These are phyloP conservation scores for Endogone sp. DNA, from an alignment of 192 early-diverging fungal species.

Conservation along the genomic window DNA sequence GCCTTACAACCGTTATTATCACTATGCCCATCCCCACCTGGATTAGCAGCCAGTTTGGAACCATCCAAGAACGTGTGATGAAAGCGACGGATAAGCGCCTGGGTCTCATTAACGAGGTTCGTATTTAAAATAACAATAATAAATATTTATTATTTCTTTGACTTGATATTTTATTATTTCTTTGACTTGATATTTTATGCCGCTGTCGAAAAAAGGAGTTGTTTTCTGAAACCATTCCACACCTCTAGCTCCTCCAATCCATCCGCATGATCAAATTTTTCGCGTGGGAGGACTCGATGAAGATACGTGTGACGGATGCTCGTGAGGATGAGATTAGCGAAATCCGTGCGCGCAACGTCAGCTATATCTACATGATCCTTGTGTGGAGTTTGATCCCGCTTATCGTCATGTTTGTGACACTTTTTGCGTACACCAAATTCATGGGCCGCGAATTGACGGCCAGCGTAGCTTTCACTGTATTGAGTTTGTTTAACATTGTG, in stretches of 20 bases:
- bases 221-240: too few relatives aligned
- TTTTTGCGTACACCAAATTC: slow-evolving; percentile 30
- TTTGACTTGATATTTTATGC: too few relatives aligned
- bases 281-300: slow-evolving; percentile 71
- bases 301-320: slow-evolving; percentile 52
- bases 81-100: slow-evolving; percentile 72
- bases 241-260: slow-evolving; percentile 73
- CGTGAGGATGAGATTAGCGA: slow-evolving; percentile 42
- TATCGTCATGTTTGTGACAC: slow-evolving; percentile 24
- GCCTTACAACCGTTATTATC: slow-evolving; percentile 63
- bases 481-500: slow-evolving; percentile 92
- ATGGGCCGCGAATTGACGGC: slow-evolving; percentile 54
- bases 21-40: slow-evolving; percentile 57
- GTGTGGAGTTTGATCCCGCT: slow-evolving; percentile 42
- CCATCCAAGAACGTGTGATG: slow-evolving; percentile 50
- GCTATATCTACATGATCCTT: slow-evolving; percentile 8
- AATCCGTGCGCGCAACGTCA: slow-evolving; percentile 38
- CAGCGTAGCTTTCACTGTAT: slow-evolving; percentile 75
- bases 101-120: slow-evolving; percentile 64
- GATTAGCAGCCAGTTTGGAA: slow-evolving; percentile 47
- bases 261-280: slow-evolving; percentile 92
- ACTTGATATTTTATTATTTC: too few relatives aligned
- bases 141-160: too few relatives aligned
- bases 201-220: too few relatives aligned
- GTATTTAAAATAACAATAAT: too few relatives aligned